Conservation (phyloP, 805 yeast genomes). For the Lipomyces kockii region DNA sequence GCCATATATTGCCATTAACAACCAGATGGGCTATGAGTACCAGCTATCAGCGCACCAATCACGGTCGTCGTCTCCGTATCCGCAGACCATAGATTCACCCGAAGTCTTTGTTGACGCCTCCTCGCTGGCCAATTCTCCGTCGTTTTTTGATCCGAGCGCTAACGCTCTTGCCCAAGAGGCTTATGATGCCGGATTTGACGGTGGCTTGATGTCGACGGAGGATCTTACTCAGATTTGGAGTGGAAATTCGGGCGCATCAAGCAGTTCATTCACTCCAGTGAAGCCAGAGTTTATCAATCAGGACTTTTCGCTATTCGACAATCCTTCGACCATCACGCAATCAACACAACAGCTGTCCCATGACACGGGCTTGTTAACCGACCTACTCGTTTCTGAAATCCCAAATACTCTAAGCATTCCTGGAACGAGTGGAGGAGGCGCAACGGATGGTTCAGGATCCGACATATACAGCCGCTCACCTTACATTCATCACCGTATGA, state of each 20-base stretch:
- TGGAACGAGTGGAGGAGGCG: not conserved
- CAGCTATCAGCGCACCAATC: not conserved
- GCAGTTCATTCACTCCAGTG: not conserved
- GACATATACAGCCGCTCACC: not conserved
- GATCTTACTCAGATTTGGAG: not conserved
- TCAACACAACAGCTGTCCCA: not conserved
- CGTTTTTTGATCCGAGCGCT: not conserved
- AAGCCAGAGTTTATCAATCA: not conserved
- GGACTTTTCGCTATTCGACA: not conserved
- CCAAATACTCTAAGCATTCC: not conserved
- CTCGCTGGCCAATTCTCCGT: not conserved
- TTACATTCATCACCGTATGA: conserved; percentile 5
- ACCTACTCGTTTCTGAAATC: not conserved
- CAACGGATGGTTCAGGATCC: not conserved
- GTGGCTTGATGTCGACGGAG: not conserved
- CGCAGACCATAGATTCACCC: not conserved
- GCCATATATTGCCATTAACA: not conserved
- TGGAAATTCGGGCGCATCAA: not conserved
- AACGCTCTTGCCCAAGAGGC: not conserved
- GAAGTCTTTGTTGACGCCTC: not conserved
- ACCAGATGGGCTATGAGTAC: not conserved
- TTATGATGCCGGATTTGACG: not conserved
- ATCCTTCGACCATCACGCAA: not conserved
- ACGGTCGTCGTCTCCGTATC: not conserved
- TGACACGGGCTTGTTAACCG: not conserved